Base-by-base conservation (phyloP, 2,329 filamentous ascomycete genomes). In the Emericellopsis cladophorae region DNA sequence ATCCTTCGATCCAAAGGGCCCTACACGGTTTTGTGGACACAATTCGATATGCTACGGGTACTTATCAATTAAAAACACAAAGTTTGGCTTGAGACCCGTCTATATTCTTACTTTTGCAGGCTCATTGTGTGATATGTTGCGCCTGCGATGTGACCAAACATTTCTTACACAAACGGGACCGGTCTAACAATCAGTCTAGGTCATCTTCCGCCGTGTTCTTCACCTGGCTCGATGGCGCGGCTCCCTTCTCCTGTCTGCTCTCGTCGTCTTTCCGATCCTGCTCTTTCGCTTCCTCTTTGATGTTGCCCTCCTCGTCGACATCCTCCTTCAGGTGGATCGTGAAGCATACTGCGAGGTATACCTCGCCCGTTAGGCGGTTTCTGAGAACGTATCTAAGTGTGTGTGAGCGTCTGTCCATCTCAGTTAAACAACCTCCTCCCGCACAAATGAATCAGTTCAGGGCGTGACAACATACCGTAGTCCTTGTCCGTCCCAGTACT, bases 341-440 rank as follows among this genome's bases (percentile, higher is more conserved):
- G 57, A 96, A 90, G 5, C 87, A 62, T 14, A 96, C 68, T 36
- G 90, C 85, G 24, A 95, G 76, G 51, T 95, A 85, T 14, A 85
- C 72, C 29, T 84, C 74, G 37, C 75, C 75, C 0, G 84, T 90
- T 18, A 68, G 61, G 45, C 76, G 77, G 60, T 95, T 84, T 56
- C 89, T 90, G 54, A 96, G 72, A 44, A 93, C 86, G 62, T 96
- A 95, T 73, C 89, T 89, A 64, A 93, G 75, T 50, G 79, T 72
- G 64, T 93, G 37, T 40, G 37, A 40, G 37, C 31, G 24, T 22
- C 37, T 31, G 24, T 24, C 11, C 26, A 26, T 40, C 37, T n/a
- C 26, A 10, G 26, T n/a, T 21, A 18, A 12, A n/a, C 29, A 9
- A 32, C 15, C 37, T 21, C 23, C 21, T 38, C 16, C 21, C 16